These are phyloP conservation scores for Phascolomyces articulosus DNA, from an alignment of 371 early-diverging fungal species.

Conservation along the genomic window DNA sequence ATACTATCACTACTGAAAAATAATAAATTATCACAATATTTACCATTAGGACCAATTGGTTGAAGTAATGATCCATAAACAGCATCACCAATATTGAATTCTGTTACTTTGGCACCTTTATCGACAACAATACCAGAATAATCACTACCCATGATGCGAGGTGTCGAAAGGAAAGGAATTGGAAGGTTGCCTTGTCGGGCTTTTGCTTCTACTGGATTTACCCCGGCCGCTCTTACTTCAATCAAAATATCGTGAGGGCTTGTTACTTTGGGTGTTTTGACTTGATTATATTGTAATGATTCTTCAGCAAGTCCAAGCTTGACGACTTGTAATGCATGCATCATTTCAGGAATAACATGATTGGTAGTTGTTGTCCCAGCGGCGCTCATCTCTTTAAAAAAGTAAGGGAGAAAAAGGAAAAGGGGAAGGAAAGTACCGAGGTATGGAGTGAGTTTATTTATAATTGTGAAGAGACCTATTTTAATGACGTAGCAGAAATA, in stretches of 20 bases:
- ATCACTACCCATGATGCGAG: constrained; percentile 48
- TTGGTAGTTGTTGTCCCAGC: constrained; percentile 27
- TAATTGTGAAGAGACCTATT: too few species aligned
- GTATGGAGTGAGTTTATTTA: too few species aligned
- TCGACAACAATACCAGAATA: constrained; percentile 45
- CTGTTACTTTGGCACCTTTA: constrained; percentile 35
- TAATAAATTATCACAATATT: too few species aligned
- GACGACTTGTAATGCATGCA: constrained; percentile 44
- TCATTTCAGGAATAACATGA: constrained; percentile 27
- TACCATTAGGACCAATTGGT: constrained; percentile 14
- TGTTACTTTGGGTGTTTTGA: constrained; percentile 29
- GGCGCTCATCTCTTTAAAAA: too few species aligned
- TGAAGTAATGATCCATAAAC: constrained; percentile 46
- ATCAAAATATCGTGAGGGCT: constrained; percentile 50
- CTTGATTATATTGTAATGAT: constrained; percentile 31
- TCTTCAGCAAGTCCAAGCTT: constrained; percentile 28
- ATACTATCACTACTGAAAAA: too few species aligned
- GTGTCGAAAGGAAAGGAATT: constrained; percentile 13
- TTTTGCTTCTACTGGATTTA: constrained; percentile 71
- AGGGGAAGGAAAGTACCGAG: too few species aligned
- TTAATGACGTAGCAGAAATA: too few species aligned
- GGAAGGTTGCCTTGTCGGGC: constrained; percentile 29
- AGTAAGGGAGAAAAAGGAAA: too few species aligned
- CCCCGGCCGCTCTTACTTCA: constrained; percentile 55
- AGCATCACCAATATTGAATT: too few species aligned